Evolutionary conservation across 306 rosid species (phyloP), one percentile per base, ranked within the genome.

Genomic region (Pterocarpus macrocarpus): DNA sequence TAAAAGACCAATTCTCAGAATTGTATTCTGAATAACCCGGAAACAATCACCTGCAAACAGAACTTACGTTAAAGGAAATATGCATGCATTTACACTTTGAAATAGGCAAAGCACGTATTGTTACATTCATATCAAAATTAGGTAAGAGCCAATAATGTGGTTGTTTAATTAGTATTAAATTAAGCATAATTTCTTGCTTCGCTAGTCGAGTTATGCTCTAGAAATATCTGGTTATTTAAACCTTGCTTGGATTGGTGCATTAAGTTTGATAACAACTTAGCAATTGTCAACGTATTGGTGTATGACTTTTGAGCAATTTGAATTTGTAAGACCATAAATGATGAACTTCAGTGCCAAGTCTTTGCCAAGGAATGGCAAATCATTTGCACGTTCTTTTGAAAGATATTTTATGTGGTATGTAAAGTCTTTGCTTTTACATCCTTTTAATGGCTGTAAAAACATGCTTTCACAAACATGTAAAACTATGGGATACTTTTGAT

Each of bases 41-140:
- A 68, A 58, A 39, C 30, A 79, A 64, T 50, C 63, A 80, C 79
- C 90, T 87, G 81, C 81, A 80, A 28, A 55, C 11, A 68, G 41
- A 77, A 34, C 8, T 33, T 1, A 75, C 8, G 49, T 78, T 50
- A 64, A 52, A 69, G 12, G 2, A 55, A 4, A 11, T 30, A 34
- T 16, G 22, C 14, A 28, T 10, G 64, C 71, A 34, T 59, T 69
- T 59, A 17, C 41, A 11, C 71, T 79, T 59, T 12, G 62, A 59
- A 70, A 47, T 13, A 59, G 77, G 9, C 59, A 14, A 47, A 47
- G 17, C 57, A 49, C 8, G 30, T 71, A 49, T 17, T 16, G 59
- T 33, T 58, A 15, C 69, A 55, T 47, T 79, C 36, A 33, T 57
- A n/a, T 33, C 59, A 69, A 17, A 68, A 44, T 15, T n/a, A 45